phyloP scores from a whole-genome alignment of 768 basidiomycete genomes.

The Austroboletus festivus region DNA sequence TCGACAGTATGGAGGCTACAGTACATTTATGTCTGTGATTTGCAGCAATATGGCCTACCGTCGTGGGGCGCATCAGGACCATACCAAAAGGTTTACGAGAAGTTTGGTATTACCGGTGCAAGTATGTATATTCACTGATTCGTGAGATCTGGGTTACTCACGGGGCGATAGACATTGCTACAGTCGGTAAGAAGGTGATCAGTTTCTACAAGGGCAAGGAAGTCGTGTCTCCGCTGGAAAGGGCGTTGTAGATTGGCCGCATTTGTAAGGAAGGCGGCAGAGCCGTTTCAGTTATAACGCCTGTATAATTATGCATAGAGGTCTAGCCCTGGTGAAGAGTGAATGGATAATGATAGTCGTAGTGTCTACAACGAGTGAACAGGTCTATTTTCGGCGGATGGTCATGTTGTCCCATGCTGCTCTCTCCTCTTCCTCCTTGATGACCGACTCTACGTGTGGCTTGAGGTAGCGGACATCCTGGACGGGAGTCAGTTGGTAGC shows the following conservation, averaged over 20 bases:
- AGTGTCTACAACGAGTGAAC: constrained; percentile 23
- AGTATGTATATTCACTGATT: constrained; percentile 42
- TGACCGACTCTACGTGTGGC: constrained; percentile 70
- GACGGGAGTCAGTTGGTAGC: constrained; percentile 8
- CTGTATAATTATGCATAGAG: constrained; percentile 13
- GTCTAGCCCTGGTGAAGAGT: constrained; percentile 12
- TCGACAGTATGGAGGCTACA: neutral
- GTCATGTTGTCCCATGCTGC: constrained; percentile 74
- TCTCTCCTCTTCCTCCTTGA: constrained; percentile 75
- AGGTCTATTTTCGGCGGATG: constrained; percentile 63
- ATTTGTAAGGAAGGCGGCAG: neutral
- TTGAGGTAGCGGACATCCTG: constrained; percentile 91
- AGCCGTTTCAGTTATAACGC: constrained; percentile 6
- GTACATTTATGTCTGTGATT: neutral
- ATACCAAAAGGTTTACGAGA: constrained; percentile 87
- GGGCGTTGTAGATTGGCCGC: constrained; percentile 50
- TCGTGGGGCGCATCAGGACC: constrained; percentile 90
- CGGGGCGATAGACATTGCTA: constrained; percentile 59
- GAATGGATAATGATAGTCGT: constrained; percentile 16
- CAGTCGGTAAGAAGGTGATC: constrained; percentile 81
- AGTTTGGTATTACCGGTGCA: constrained; percentile 78
- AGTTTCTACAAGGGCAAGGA: constrained; percentile 78
- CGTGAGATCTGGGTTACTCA: constrained; percentile 8
- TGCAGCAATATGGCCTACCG: constrained; percentile 64
- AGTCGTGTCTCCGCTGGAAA: constrained; percentile 72